These are phyloP conservation scores for Pulveroboletus ravenelii DNA, from an alignment of 768 basidiomycete genomes.

Conservation along the genomic window DNA sequence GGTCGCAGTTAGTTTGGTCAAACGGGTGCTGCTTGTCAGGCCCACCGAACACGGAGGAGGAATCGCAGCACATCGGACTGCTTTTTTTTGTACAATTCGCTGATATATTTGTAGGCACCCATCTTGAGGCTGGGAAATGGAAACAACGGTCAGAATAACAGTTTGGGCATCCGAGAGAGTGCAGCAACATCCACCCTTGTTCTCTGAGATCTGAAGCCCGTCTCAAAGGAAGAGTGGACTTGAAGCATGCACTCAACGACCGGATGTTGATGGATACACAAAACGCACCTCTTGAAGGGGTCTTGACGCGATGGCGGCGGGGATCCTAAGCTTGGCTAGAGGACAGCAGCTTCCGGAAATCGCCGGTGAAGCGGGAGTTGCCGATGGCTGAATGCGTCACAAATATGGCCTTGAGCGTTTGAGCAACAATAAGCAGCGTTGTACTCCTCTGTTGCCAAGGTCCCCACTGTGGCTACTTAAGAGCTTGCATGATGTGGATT, in stretches of 20 bases:
- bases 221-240: slow-evolving; percentile 6
- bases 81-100: slow-evolving; percentile 98
- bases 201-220: slow-evolving; percentile 1
- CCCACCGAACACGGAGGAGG: slow-evolving; percentile 91
- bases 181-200: slow-evolving; percentile 23
- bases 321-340: slow-evolving; percentile 1
- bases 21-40: slow-evolving; percentile 5
- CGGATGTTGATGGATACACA: slow-evolving; percentile 1
- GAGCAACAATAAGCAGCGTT: slow-evolving; percentile 23
- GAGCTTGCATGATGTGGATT: background rate
- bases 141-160: slow-evolving; percentile 14
- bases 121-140: slow-evolving; percentile 49
- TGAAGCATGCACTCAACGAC: background rate
- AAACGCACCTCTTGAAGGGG: slow-evolving; percentile 28
- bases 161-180: slow-evolving; percentile 11
- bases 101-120: slow-evolving; percentile 95
- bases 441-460: slow-evolving; percentile 21
- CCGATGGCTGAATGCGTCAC: slow-evolving; percentile 19
- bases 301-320: slow-evolving; percentile 17
- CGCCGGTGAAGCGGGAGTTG: slow-evolving; percentile 20
- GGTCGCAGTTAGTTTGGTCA: slow-evolving; percentile 2
- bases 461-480: slow-evolving; percentile 9
- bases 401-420: background rate
- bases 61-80: slow-evolving; percentile 97
- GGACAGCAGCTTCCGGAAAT: slow-evolving; percentile 13